Base-by-base conservation (phyloP, 352 stramenopile species). In the Phytophthora uliginosa region DNA sequence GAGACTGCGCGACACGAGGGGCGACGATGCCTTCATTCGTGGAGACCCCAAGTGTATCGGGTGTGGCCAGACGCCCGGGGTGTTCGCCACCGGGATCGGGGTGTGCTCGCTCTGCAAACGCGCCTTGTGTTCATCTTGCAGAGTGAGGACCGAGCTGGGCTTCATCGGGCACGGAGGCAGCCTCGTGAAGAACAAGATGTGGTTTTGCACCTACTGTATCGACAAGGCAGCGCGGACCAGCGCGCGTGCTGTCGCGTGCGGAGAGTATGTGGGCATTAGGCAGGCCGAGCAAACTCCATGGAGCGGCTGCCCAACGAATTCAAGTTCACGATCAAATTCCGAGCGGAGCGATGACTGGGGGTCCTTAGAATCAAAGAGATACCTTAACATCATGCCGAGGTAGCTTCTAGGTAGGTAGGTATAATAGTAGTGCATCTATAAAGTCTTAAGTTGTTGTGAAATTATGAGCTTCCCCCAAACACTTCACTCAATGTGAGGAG, bases 171-270 rank as follows among this genome's bases (percentile, higher is more conserved):
- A 31, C 4, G 63, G 54, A 34, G 73, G 73, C 0, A 33, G 13
- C 18, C 56, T 84, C 8, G 36, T 74, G 24, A 70, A 74, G 26
- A 68, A 53, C 7, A 78, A 78, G n/a, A 15, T 84, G 42, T 73
- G 71, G 59, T 78, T 82, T 34, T 84, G 77, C 24, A 52, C 59
- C 3, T 69, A 70, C 9, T 82, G 74, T 18, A 17, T 78, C 3
- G 61, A 69, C 34, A 58, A 80, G 59, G 63, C 74, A 51, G 50
- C 50, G 10, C 48, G 51, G 33, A 73, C 66, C 3, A 74, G 63
- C 24, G 63, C 74, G 2, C 55, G 65, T 4, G 40, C 51, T 42
- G 67, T 79, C 22, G 77, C 66, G 42, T 70, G 66, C 28, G 68
- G 62, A 33, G 72, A 83, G 50, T 69, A 76, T 55, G 18, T 50